Base-by-base conservation (phyloP, 1,139 yeast genomes). In the Kurtzmaniella quercitrusa region DNA sequence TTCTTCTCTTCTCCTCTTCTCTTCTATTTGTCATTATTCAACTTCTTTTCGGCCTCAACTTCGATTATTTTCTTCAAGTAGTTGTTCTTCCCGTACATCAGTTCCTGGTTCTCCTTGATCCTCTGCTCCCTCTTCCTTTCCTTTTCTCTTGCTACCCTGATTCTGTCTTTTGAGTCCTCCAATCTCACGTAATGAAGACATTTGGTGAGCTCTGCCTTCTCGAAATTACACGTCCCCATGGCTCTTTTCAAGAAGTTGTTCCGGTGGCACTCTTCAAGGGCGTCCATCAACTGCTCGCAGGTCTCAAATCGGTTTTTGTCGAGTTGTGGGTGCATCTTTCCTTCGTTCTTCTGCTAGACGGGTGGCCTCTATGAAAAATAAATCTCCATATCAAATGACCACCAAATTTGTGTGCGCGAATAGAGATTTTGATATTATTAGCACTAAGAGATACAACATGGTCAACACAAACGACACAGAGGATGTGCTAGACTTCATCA, bases 401-500 rank as follows among this genome's bases (percentile, higher is more conserved):
- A n/a, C n/a, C n/a, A n/a, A n/a, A n/a, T n/a, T n/a, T n/a, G n/a
- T n/a, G n/a, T n/a, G n/a, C n/a, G n/a, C n/a, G n/a, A n/a, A n/a
- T n/a, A n/a, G n/a, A n/a, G n/a, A n/a, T n/a, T n/a, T n/a, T n/a
- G n/a, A n/a, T n/a, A n/a, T n/a, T n/a, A n/a, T n/a, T n/a, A n/a
- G n/a, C n/a, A n/a, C n/a, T 23, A 23, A 23, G 7, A 23, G 11
- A 8, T 23, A n/a, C 31, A 27, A 27, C 12, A 27, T 27, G 31
- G 31, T 27, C 14, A n/a, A 27, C 12, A 27, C 9, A 31, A 31
- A 44, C 8, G 81, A 77, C 48, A 79, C 82, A 19, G 95, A 88
- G 55, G 96, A 91, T 57, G 96, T 93, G 10, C 69, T 91, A 52
- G 95, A 91, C 54, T 86, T 93, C 61, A 76, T 93, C 55, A 94